Conservation (phyloP, 2,329 filamentous ascomycete species). For the Alternaria sp. region DNA sequence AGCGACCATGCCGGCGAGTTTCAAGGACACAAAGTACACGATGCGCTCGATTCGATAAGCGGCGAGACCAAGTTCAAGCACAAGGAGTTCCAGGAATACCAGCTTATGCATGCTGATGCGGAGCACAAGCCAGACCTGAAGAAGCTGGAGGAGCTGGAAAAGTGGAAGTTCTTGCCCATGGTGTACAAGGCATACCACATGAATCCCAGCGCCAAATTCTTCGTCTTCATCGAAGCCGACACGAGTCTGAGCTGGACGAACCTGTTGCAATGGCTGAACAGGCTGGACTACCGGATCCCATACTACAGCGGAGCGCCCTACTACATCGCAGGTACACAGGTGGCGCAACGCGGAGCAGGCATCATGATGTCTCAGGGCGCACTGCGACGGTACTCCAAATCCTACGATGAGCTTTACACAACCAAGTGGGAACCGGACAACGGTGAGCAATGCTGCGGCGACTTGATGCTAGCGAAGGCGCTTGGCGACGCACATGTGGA, state of each 20-base stretch:
- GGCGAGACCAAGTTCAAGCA: slow-evolving; percentile 43
- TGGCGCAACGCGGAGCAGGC: slow-evolving; percentile 52
- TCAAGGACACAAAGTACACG: slow-evolving; percentile 57
- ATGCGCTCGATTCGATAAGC: slow-evolving; percentile 56
- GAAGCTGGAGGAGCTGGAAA: slow-evolving; percentile 60
- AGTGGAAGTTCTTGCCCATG: slow-evolving; percentile 65
- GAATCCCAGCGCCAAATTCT: slow-evolving; percentile 35
- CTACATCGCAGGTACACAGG: slow-evolving; percentile 45
- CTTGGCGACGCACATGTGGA: slow-evolving; percentile 45
- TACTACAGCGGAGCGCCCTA: slow-evolving; percentile 52
- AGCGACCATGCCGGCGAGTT: slow-evolving; percentile 63
- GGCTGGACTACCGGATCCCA: slow-evolving; percentile 49
- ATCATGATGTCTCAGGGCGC: slow-evolving; percentile 53
- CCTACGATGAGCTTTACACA: slow-evolving; percentile 39
- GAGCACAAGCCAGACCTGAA: slow-evolving; percentile 48
- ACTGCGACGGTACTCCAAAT: slow-evolving; percentile 39
- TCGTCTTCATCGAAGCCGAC: slow-evolving; percentile 46
- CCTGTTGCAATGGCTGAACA: slow-evolving; percentile 47
- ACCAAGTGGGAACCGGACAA: slow-evolving; percentile 42
- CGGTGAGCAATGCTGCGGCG: slow-evolving; percentile 47
- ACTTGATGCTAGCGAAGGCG: slow-evolving; percentile 44
- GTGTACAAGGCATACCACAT: slow-evolving; percentile 56
- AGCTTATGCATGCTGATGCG: slow-evolving; percentile 53
- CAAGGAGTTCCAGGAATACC: slow-evolving; percentile 61
- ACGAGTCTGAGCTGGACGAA: slow-evolving; percentile 47